Percentiles rank a stretch among this genome's conserved stretches.
Conservation (phyloP, 257 asterid species). For the Lantana camara region DNA sequence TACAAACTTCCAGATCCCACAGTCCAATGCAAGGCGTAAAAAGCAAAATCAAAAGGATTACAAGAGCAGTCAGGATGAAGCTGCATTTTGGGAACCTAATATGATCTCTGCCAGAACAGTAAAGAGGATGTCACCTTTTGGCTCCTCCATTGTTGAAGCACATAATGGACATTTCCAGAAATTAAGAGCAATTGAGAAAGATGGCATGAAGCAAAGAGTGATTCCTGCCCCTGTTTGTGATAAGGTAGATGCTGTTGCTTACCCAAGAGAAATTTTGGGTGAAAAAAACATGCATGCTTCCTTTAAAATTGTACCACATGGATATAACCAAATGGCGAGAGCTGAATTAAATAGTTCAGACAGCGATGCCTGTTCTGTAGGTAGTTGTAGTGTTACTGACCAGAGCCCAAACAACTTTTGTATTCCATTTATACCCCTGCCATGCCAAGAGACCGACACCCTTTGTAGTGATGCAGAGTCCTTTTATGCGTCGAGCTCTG, state of each 20-base stretch:
- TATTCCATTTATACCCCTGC: conserved; percentile 33
- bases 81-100: conserved; percentile 20
- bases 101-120: conserved; percentile 30
- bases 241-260: conserved; percentile 75
- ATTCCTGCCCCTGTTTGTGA: conserved; percentile 37
- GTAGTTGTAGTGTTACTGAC: conserved; percentile 75
- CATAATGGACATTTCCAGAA: conserved; percentile 42
- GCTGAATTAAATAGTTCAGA: conserved; percentile 44
- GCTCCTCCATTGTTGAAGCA: conserved; percentile 50
- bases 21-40: conserved; percentile 33
- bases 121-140: conserved; percentile 55
- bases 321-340: conserved; percentile 47
- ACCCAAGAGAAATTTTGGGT: conserved; percentile 56
- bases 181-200: conserved; percentile 50
- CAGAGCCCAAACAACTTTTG: conserved; percentile 39
- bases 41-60: conserved; percentile 31
- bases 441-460: conserved; percentile 44
- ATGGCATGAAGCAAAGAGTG: conserved; percentile 38
- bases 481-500: conserved; percentile 40
- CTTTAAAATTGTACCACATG: conserved; percentile 45
- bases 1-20: conserved; percentile 36
- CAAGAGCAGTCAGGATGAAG: conserved; percentile 21
- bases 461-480: conserved; percentile 73
- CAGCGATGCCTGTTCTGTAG: conserved; percentile 72
- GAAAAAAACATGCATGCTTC: conserved; percentile 52